phyloP scores from a whole-genome alignment of 2,329 filamentous ascomycete genomes.

The Cladobotryum protrusum region DNA sequence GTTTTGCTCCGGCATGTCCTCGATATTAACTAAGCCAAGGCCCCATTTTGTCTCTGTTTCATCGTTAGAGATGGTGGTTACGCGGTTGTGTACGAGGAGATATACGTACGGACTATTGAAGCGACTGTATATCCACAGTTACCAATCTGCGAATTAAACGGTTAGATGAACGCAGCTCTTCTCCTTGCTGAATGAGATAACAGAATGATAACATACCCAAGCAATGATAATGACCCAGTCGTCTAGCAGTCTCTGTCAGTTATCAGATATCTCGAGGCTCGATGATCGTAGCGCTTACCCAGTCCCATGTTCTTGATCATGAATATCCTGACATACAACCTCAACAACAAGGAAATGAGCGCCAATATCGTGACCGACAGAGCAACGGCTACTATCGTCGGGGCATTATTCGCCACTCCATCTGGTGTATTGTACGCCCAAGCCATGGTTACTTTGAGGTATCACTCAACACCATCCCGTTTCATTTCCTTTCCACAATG shows the following conservation, averaged over 20 bases:
- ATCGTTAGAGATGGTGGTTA: not conserved
- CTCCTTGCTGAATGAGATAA: not conserved
- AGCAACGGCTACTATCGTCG: constrained; percentile 25
- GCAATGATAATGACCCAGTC: constrained; percentile 16
- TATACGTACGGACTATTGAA: constrained; percentile 30
- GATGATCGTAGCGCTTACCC: constrained; percentile 5
- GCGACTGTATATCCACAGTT: constrained; percentile 29
- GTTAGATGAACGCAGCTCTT: not conserved
- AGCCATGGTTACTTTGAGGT: constrained; percentile 20
- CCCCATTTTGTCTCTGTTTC: constrained; percentile 39
- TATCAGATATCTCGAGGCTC: too few relatives aligned
- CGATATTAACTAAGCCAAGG: constrained; percentile 28
- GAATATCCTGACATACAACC: constrained; percentile 27
- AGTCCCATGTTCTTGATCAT: constrained; percentile 29
- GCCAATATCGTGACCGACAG: constrained; percentile 25
- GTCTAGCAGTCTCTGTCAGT: constrained; percentile 7
- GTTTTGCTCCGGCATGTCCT: constrained; percentile 33
- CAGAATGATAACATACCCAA: constrained; percentile 20
- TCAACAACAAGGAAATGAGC: constrained; percentile 24
- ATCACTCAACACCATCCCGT: too few relatives aligned
- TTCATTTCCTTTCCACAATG: too few relatives aligned
- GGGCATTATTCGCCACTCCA: constrained; percentile 28
- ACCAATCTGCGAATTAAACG: constrained; percentile 19
- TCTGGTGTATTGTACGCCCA: constrained; percentile 32
- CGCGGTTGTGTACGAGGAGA: too few relatives aligned